Base-by-base conservation (phyloP, 176 grass and related monocot species). In the Oryza nivara region DNA sequence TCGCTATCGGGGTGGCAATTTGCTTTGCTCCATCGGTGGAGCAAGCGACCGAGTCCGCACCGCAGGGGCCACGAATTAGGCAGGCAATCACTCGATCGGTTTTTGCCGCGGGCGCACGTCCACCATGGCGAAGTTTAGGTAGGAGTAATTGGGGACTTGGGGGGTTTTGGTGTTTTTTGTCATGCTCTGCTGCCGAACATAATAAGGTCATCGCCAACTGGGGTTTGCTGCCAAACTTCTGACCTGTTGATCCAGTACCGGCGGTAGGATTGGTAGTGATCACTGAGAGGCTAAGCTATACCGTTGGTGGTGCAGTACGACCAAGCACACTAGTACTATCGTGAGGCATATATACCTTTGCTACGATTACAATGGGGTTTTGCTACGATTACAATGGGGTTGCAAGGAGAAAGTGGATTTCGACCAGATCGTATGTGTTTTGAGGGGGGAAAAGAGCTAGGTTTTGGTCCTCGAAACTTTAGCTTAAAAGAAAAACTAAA, bases 31-130 rank as follows among this genome's bases (percentile, higher is more conserved):
- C 46, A 56, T 32, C 41, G 36, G n/a, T 63, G 58, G 58, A 63
- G 58, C 58, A 58, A 38, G 58, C 3, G 88, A 66, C 52, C 73
- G 22, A 34, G 77, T 67, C 70, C 4, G 68, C 58, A 23, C 0
- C 10, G 58, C 58, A 34, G 66, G 23, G 35, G 67, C 72, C 38
- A 46, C 34, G 60, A 68, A 80, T 75, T 85, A 75, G 70, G 82
- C 87, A 85, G 63, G 47, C 82, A 69, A 80, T 70, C 82, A 80
- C 70, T 80, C 78, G 17, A 73, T 80, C 63, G 47, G 61, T 20
- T 41, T 41, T 41, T 14, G 71, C 19, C 54, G 54, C 54, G 17
- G 54, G 49, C 49, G 14, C 3, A 14, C 11, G 47, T 48, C 13
- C 2, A 34, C 1, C 51, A 12, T 22, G 20, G n/a, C 8, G 20